Base-by-base conservation (phyloP, 2,329 filamentous ascomycete genomes). In the Epichloe coenophiala region DNA sequence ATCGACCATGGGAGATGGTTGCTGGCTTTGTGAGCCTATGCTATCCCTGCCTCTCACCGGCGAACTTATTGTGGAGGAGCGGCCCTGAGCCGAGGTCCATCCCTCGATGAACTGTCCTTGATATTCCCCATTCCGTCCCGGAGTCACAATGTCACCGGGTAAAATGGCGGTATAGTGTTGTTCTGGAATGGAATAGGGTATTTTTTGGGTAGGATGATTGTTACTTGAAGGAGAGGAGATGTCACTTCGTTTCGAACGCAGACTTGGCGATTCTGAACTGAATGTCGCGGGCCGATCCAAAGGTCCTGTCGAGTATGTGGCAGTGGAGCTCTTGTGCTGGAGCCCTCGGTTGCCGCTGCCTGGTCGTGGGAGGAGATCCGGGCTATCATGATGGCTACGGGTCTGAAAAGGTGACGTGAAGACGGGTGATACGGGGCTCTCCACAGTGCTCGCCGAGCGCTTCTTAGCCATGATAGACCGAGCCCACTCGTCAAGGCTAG, bases 211-310 rank as follows among this genome's bases (percentile, higher is more conserved):
- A 11, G 70, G 67, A 43, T 69, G 68, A 54, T 71, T 72, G 37
- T 68, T 72, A 53, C 72, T 78, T 15, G 74, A 73, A 13, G 76
- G 76, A 3, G 76, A 78, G 2, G 80, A 83, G 3, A 84, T 60
- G 55, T 84, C 80, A 55, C 80, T 84, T 35, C 74, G 73, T 55
- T 76, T 77, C 3, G 80, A 84, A 17, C 77, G 74, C 47, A 84
- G 61, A 57, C 80, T 83, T 0, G 75, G 77, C 1, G 78, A 77
- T 41, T 76, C 77, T 2, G 79, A 81, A 53, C 71, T 72, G 48
- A 78, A 73, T 0, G 75, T 75, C 5, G 72, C 63, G 0, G 75
- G 72, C 1, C 72, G 68, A 17, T 79, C 75, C 37, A 69, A 65
- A 27, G 66, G 63, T 17, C 71, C 71, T 43, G 69, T 71, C n/a